A percentile compares a stretch with the other conserved stretches of the same genome.
Evolutionary conservation across 2,329 filamentous ascomycete genomes (phyloP).

Genomic region (Coleophoma cylindrospora): DNA sequence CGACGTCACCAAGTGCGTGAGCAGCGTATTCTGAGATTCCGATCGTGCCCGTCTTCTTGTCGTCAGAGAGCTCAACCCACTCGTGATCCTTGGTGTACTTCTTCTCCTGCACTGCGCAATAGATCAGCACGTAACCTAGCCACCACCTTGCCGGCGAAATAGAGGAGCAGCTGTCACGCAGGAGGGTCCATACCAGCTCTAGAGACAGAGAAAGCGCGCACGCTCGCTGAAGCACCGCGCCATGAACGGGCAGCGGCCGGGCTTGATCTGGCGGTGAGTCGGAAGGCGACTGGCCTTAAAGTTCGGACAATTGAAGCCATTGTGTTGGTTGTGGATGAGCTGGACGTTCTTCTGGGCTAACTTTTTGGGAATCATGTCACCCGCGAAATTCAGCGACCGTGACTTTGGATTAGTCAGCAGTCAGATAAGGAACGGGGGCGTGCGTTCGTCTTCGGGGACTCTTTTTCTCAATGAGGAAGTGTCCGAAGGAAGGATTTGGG

Average conservation of each 20-base stretch:
- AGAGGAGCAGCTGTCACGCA: neutral
- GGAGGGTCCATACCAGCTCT: conserved; percentile 30
- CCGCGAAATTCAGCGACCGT: no score
- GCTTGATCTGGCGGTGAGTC: conserved; percentile 13
- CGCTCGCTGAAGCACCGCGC: conserved; percentile 23
- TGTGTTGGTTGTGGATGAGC: conserved; percentile 18
- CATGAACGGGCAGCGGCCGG: conserved; percentile 14
- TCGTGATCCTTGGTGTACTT: conserved; percentile 97
- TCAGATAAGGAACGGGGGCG: no score
- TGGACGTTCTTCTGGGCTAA: neutral
- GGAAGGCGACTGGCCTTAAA: conserved; percentile 30
- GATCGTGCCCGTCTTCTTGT: conserved; percentile 73
- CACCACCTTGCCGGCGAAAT: neutral
- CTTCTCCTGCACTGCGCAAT: conserved; percentile 40
- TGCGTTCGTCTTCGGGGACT: no score
- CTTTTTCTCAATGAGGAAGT: no score
- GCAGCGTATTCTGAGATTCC: conserved; percentile 93
- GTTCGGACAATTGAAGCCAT: conserved; percentile 58
- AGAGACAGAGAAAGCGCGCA: conserved; percentile 42
- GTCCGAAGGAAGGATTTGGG: no score
- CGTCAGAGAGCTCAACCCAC: conserved; percentile 86
- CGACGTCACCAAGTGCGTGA: conserved; percentile 88
- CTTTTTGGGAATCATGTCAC: neutral
- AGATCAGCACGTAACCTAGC: conserved; percentile 7
- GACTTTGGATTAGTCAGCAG: no score